These are phyloP conservation scores for Calonectria naviculata DNA, from an alignment of 2,329 filamentous ascomycete genomes.

Conservation along the genomic window DNA sequence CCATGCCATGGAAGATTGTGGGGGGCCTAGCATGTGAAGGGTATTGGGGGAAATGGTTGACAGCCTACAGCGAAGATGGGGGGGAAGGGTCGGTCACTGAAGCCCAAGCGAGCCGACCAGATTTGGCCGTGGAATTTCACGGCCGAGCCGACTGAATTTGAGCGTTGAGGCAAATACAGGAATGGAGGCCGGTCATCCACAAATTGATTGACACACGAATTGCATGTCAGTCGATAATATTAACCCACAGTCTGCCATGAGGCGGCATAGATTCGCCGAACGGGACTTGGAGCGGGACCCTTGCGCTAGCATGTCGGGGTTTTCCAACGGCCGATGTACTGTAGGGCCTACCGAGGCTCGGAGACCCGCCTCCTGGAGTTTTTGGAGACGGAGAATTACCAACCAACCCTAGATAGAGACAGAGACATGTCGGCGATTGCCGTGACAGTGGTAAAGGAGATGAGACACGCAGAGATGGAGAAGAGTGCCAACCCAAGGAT, in stretches of 20 bases:
- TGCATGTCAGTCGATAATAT: conserved; percentile 20
- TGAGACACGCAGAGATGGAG: background rate
- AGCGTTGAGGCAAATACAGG: conserved; percentile 1
- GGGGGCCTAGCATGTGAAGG: conserved; percentile 23
- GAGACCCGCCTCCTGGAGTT: conserved; percentile 2
- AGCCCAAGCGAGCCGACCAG: conserved; percentile 19
- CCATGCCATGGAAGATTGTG: conserved; percentile 16
- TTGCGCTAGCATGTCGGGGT: background rate
- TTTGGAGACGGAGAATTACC: background rate
- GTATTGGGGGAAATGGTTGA: conserved; percentile 16
- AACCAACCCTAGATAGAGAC: background rate
- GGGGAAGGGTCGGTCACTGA: conserved; percentile 15
- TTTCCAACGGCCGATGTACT: background rate
- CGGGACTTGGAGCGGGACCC: background rate
- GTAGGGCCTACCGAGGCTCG: background rate
- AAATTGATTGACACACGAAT: conserved; percentile 8
- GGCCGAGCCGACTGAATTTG: conserved; percentile 10
- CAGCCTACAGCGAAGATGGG: background rate
- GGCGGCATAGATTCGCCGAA: background rate
- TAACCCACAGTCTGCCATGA: background rate
- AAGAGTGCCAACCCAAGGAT: background rate
- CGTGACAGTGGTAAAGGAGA: background rate
- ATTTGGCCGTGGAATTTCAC: conserved; percentile 13
- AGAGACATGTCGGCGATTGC: conserved; percentile 3
- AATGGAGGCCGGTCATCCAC: conserved; percentile 2